Conservation (phyloP, 1,284 basidiomycete species). For the Ustilago loliicola region DNA sequence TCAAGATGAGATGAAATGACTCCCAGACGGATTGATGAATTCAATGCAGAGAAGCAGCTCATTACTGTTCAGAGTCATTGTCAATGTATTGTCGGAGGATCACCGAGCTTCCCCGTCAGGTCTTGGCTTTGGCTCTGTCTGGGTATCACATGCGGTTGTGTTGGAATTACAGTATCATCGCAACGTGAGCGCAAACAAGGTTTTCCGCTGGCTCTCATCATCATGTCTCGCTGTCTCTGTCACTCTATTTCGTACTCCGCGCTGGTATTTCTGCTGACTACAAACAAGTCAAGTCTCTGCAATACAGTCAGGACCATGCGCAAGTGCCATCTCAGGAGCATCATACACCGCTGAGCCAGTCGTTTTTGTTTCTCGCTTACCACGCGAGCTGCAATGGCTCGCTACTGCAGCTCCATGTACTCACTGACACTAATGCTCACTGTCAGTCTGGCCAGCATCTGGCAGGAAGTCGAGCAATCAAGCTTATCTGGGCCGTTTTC, state of each 20-base stretch:
- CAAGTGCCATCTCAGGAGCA: not conserved
- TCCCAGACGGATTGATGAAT: not conserved
- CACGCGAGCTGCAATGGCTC: slow-evolving; percentile 5
- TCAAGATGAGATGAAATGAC: not conserved
- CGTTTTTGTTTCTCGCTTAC: slow-evolving; percentile 27
- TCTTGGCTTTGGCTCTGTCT: not conserved
- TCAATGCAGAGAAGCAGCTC: slow-evolving; percentile 1
- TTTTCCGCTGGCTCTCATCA: too few relatives aligned
- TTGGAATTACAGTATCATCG: too few relatives aligned
- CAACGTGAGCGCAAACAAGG: not conserved
- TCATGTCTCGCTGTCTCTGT: too few relatives aligned
- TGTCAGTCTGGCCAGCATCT: too few relatives aligned
- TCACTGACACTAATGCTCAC: not conserved
- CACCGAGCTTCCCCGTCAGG: not conserved
- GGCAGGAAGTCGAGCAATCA: not conserved
- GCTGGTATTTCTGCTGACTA: not conserved
- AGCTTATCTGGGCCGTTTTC: not conserved
- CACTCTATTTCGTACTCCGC: too few relatives aligned
- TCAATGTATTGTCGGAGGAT: not conserved
- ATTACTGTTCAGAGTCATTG: not conserved
- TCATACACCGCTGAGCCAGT: slow-evolving; percentile 4
- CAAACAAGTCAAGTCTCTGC: not conserved
- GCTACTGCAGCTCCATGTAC: not conserved
- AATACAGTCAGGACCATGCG: not conserved
- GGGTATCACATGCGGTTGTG: not conserved